phyloP scores from a whole-genome alignment of 768 basidiomycete species.

The Amylocystis lapponica region DNA sequence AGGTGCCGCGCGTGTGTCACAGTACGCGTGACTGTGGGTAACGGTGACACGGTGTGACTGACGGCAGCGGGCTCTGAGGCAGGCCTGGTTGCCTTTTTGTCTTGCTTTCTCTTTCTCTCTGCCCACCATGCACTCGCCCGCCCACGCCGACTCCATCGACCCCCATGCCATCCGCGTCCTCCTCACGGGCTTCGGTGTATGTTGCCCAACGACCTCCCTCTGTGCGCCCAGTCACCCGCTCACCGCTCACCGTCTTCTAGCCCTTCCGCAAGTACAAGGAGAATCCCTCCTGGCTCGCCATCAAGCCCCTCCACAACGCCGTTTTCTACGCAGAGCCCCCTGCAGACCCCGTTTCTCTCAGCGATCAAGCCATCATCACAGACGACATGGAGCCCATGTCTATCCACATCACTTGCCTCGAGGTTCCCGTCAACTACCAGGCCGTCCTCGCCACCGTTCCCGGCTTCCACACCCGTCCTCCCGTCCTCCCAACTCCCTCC shows the following conservation, averaged over 20 bases:
- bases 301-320: slow-evolving; percentile 53
- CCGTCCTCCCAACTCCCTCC: slow-evolving; percentile 36
- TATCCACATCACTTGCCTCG: slow-evolving; percentile 54
- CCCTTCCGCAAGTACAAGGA: slow-evolving; percentile 16
- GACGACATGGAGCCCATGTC: slow-evolving; percentile 21
- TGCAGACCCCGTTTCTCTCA: neutral
- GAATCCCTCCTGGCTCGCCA: slow-evolving; percentile 74
- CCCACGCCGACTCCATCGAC: slow-evolving; percentile 17
- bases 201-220: slow-evolving; percentile 11
- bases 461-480: slow-evolving; percentile 55
- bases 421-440: slow-evolving; percentile 56
- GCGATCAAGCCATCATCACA: slow-evolving; percentile 14
- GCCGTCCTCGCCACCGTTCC: slow-evolving; percentile 50
- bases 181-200: slow-evolving; percentile 50
- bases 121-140: slow-evolving; percentile 26
- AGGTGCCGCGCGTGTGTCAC: no score
- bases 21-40: neutral
- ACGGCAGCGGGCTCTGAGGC: neutral
- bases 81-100: neutral
- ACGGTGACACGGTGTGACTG: neutral
- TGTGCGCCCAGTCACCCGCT: neutral
- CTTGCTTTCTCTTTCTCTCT: neutral
- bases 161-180: slow-evolving; percentile 39
- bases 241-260: slow-evolving; percentile 8
- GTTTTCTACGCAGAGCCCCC: slow-evolving; percentile 33